These are phyloP conservation scores for Balamuthia mandrillaris DNA, from an alignment of 208 protist species.

Conservation along the genomic window DNA sequence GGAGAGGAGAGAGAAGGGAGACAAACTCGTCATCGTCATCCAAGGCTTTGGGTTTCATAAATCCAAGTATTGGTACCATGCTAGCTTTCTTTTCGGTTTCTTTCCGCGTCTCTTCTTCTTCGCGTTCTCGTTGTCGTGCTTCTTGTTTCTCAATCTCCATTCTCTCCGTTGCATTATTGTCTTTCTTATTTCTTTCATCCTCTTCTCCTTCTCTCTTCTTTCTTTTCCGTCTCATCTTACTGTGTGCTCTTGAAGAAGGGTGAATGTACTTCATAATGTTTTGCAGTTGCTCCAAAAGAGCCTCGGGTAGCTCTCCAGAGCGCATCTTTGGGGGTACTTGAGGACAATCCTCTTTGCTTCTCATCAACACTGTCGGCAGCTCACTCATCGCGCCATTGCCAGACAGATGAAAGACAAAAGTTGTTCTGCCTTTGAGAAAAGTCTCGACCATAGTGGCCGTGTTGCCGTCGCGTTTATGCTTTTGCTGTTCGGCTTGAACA, in stretches of 20 bases:
- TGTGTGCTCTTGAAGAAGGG: too few relatives aligned
- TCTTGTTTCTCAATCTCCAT: neutral
- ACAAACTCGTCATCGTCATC: neutral
- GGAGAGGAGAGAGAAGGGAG: neutral
- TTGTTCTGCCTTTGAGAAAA: neutral
- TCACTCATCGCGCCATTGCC: neutral
- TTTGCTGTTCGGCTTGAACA: constrained; percentile 1
- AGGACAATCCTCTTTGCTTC: constrained; percentile 19
- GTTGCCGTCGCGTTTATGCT: neutral
- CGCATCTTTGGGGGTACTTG: neutral
- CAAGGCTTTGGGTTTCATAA: neutral
- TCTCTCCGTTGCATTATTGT: neutral
- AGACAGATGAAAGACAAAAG: neutral
- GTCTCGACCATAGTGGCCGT: neutral
- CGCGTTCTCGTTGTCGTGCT: neutral
- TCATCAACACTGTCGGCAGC: neutral
- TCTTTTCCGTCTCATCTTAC: too few relatives aligned
- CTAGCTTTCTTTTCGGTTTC: too few relatives aligned
- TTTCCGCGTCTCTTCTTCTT: too few relatives aligned
- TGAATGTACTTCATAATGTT: constrained; percentile 1
- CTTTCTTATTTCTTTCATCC: too few relatives aligned
- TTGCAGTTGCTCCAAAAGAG: neutral
- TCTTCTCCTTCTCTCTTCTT: too few relatives aligned
- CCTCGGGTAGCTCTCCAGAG: neutral
- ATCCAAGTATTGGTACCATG: too few relatives aligned